Evolutionary conservation across 2,329 filamentous ascomycete species (phyloP).

Genomic region (Bipolaris sorokiniana): DNA sequence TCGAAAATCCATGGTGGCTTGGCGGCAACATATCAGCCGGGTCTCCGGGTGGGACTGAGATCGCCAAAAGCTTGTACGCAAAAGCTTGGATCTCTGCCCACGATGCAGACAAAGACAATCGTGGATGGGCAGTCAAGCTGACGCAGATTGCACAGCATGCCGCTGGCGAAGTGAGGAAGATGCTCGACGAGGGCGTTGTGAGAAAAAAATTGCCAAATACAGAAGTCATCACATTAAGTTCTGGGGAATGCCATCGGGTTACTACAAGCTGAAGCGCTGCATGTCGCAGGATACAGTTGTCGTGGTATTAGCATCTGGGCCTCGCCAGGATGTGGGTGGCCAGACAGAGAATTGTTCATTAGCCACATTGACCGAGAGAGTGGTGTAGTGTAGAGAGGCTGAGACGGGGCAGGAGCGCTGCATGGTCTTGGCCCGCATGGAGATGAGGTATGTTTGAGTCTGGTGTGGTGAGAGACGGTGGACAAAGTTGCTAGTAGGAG

Average conservation of each 20-base stretch:
- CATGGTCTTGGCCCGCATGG: background rate
- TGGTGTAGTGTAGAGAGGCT: background rate
- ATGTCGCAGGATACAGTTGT: background rate
- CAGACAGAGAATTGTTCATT: background rate
- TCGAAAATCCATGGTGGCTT: constrained; percentile 66
- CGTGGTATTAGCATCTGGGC: background rate
- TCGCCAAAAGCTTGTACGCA: constrained; percentile 61
- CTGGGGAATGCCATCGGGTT: constrained; percentile 33
- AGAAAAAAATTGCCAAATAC: constrained; percentile 20
- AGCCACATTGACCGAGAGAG: background rate
- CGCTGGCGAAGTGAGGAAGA: constrained; percentile 37
- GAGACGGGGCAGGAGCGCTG: background rate
- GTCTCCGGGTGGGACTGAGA: constrained; percentile 62
- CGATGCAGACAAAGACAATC: constrained; percentile 64
- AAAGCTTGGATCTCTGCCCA: constrained; percentile 67
- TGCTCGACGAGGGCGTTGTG: constrained; percentile 30
- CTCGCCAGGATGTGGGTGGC: background rate
- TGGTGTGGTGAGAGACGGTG: background rate
- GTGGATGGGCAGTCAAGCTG: constrained; percentile 59
- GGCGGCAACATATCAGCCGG: constrained; percentile 65
- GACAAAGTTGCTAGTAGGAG: background rate
- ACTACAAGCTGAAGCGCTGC: constrained; percentile 13
- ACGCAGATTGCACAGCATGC: constrained; percentile 54
- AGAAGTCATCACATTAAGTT: constrained; percentile 26
- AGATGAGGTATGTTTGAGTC: background rate